Percentiles rank a stretch among this genome's conserved stretches.
phyloP scores from a whole-genome alignment of 306 rosid genomes.

The cucumber (Cucumis sativus) region Cucumber_9930_V3 NC_026658.2:14009001-14009500 shows the following conservation, averaged over 20 bases:
- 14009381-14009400: background rate
- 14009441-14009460: background rate
- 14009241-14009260: background rate
- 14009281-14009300: background rate
- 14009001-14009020: background rate
- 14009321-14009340: background rate
- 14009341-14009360: too few species aligned
- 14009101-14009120: background rate
- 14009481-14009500: background rate
- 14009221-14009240: background rate
- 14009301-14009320: background rate
- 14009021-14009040: too few species aligned
- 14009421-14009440: background rate
- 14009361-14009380: background rate
- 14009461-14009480: background rate
- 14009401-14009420: too few species aligned
- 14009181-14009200: background rate
- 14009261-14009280: background rate
- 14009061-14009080: background rate
- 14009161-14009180: too few species aligned
- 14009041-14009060: background rate
- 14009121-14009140: too few species aligned
- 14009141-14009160: too few species aligned
- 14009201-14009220: background rate
- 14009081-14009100: background rate